Percentiles rank a stretch among this genome's conserved stretches.
phyloP scores from a whole-genome alignment of 192 early-diverging fungal species.

The Phlyctochytrium planicorne region DNA sequence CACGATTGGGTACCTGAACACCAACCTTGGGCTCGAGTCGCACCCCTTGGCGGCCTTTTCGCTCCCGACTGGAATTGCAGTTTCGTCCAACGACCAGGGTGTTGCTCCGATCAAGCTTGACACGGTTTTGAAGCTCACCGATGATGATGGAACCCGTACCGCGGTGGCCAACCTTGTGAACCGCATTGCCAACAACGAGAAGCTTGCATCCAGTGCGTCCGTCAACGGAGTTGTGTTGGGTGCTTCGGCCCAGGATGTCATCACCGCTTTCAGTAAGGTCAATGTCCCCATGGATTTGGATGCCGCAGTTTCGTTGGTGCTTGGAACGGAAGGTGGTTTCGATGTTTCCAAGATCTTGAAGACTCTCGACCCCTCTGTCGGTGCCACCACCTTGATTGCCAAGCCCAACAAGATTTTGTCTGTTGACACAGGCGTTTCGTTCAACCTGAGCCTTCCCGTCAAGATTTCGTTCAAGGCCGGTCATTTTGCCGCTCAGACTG shows the following conservation, averaged over 20 bases:
- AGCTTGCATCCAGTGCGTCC: neutral
- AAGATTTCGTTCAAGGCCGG: constrained; percentile 24
- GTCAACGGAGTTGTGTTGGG: neutral
- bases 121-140: neutral
- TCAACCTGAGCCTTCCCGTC: constrained; percentile 25
- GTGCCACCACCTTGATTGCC: constrained; percentile 19
- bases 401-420: constrained; percentile 30
- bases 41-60: neutral
- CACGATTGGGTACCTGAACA: neutral
- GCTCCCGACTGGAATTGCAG: neutral
- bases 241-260: neutral
- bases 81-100: neutral
- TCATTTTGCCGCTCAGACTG: constrained; percentile 18
- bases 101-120: neutral
- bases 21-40: neutral
- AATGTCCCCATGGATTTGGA: neutral
- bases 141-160: neutral
- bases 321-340: neutral
- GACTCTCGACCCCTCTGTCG: constrained; percentile 1
- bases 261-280: constrained; percentile 5
- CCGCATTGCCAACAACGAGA: neutral
- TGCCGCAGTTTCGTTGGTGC: neutral
- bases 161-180: neutral
- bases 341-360: neutral
- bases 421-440: constrained; percentile 22